phyloP scores from a whole-genome alignment of 805 yeast genomes.

The Sporopachydermia quercuum region DNA sequence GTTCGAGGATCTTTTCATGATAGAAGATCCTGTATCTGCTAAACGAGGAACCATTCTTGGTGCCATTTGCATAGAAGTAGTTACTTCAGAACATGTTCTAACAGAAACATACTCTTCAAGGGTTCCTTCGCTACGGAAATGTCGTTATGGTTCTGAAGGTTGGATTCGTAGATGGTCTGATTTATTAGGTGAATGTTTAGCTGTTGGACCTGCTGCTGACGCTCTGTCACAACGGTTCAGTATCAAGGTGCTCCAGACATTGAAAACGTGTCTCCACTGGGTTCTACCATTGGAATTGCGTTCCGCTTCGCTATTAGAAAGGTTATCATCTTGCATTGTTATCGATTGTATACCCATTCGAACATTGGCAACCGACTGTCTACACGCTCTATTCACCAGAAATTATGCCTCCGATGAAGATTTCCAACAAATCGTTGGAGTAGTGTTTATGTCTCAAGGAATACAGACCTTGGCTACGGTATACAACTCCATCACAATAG shows the following conservation, averaged over 20 bases:
- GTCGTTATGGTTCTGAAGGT: conserved; percentile 63
- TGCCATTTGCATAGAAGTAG: conserved; percentile 72
- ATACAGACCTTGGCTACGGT: conserved; percentile 51
- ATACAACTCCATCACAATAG: conserved; percentile 36
- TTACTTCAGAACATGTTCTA: conserved; percentile 56
- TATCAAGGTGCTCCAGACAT: conserved; percentile 58
- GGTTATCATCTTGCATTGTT: conserved; percentile 44
- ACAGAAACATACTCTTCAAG: conserved; percentile 50
- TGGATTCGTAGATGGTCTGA: conserved; percentile 78
- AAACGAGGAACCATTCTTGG: conserved; percentile 54
- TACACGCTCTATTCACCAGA: conserved; percentile 79
- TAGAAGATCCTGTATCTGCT: conserved; percentile 85
- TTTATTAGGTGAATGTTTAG: conserved; percentile 31
- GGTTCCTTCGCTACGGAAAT: conserved; percentile 36
- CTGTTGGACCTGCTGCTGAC: conserved; percentile 19
- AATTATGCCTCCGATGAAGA: conserved; percentile 51
- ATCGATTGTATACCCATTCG: conserved; percentile 35
- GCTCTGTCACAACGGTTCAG: conserved; percentile 30
- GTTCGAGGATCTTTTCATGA: conserved; percentile 82
- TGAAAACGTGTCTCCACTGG: conserved; percentile 90
- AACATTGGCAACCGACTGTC: conserved; percentile 77
- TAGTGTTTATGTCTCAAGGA: conserved; percentile 64
- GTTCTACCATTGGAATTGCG: conserved; percentile 63
- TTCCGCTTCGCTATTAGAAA: conserved; percentile 46
- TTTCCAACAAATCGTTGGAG: conserved; percentile 63